Base-by-base conservation (phyloP, 345 rosid species). In the Lumnitzera racemosa region DNA sequence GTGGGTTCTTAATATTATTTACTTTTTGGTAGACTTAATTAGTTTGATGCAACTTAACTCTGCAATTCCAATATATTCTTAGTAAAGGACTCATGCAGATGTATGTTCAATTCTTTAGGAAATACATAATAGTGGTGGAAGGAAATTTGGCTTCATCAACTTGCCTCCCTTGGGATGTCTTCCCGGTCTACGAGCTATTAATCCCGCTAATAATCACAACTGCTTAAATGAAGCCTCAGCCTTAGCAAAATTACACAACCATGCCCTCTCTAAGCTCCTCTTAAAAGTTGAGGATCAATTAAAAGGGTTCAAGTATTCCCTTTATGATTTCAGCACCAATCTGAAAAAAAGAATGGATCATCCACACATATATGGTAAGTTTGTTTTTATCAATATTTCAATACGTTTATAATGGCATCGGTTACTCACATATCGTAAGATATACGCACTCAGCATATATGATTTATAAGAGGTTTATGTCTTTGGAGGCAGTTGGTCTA, bases 101-200 rank as follows among this genome's bases (percentile, higher is more conserved):
- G 5, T 29, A 29, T 29, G 36, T 29, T 29, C 36, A 14, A 3
- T 43, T 52, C 15, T 63, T 55, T 61, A 79, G 84, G 80, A 72
- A 55, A 74, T 79, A 55, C 61, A 75, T 46, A 60, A 60, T 54
- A 16, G 29, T 27, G 84, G 84, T 55, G 82, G 84, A 62, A 77
- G 79, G 55, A 75, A 73, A 55, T 79, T 82, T 55, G 84, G 78
- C 57, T 58, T 82, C 46, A 24, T 70, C 25, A 61, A 61, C 13
- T 4, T 72, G 25, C 67, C 55, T 29, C 52, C 61, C 1, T 54
- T 66, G 23, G 84, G 76, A 17, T 72, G 75, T 29, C 3, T 31
- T 12, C 87, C 84, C 59, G 60, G 62, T 16, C 0, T 25, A 11
- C 56, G 65, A 20, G 47, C 48, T 17, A 6, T 29, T 29, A 29